Percentiles rank a stretch among this genome's conserved stretches.
Evolutionary conservation across 129 eudicot species (phyloP).

Genomic region (Pittosporum tobira): DNA sequence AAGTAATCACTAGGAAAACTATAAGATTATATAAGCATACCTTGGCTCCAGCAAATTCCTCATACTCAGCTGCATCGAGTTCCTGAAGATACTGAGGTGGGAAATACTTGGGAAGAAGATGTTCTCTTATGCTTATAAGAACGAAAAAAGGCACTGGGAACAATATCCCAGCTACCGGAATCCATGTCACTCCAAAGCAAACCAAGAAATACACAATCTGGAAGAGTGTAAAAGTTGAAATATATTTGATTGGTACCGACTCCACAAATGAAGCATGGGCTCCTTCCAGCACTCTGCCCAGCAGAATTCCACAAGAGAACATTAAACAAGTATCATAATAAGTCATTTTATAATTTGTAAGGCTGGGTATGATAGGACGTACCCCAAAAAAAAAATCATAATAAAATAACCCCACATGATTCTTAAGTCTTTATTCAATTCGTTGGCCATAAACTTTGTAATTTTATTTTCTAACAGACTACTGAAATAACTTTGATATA

Average conservation of each 20-base stretch:
- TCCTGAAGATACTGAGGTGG: slow-evolving; percentile 10
- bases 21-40: not conserved
- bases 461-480: too few relatives aligned
- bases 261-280: slow-evolving; percentile 47
- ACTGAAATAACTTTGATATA: too few relatives aligned
- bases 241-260: slow-evolving; percentile 41
- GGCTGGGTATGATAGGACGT: too few relatives aligned
- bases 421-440: too few relatives aligned
- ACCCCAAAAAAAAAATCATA: too few relatives aligned
- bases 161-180: slow-evolving; percentile 24
- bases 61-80: slow-evolving; percentile 19
- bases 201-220: slow-evolving; percentile 20
- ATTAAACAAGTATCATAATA: too few relatives aligned
- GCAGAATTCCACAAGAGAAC: not conserved
- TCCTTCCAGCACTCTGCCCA: slow-evolving; percentile 33
- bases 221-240: slow-evolving; percentile 14
- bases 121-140: slow-evolving; percentile 14
- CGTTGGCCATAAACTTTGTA: not conserved
- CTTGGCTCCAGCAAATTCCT: slow-evolving; percentile 1
- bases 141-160: slow-evolving; percentile 19
- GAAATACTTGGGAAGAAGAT: slow-evolving; percentile 8
- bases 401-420: too few relatives aligned
- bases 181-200: slow-evolving; percentile 23
- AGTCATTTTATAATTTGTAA: too few relatives aligned
- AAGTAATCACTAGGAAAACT: too few relatives aligned